Evolutionary conservation across 1,284 basidiomycete species (phyloP).

Genomic region (Exobasidium cylindrosporum): DNA sequence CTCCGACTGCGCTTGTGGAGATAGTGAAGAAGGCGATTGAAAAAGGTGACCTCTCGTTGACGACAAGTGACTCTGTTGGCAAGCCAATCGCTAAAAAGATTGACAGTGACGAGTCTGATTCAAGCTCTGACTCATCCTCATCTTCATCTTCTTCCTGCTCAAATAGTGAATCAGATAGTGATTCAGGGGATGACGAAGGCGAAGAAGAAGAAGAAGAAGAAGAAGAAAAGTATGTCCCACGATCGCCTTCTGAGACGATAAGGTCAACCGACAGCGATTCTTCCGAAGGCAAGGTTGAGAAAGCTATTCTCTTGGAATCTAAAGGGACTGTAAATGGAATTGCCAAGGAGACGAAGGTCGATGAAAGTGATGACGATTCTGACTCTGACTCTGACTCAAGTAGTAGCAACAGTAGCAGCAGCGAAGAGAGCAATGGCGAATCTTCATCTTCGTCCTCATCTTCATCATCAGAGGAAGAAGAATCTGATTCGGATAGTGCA

Average conservation of each 20-base stretch:
- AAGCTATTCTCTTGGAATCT: not conserved
- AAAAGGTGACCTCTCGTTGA: not conserved
- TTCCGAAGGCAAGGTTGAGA: not conserved
- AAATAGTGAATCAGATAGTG: not conserved
- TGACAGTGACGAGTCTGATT: slow-evolving; percentile 6
- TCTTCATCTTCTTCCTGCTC: slow-evolving; percentile 8
- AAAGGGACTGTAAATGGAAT: not conserved
- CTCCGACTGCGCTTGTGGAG: not conserved
- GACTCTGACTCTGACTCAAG: slow-evolving; percentile 20
- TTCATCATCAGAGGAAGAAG: not conserved
- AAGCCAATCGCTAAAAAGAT: not conserved
- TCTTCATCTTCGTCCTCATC: not conserved
- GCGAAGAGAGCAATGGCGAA: too few relatives aligned
- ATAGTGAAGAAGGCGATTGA: not conserved
- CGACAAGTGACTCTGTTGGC: not conserved
- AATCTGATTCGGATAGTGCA: slow-evolving; percentile 13
- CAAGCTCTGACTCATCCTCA: not conserved
- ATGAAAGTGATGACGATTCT: not conserved
- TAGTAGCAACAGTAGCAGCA: too few relatives aligned
- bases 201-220: not conserved
- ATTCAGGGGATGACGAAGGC: too few relatives aligned
- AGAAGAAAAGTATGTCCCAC: not conserved
- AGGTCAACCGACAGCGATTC: slow-evolving; percentile 4
- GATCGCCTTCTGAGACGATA: not conserved
- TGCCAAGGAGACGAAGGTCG: not conserved